phyloP scores from a whole-genome alignment of 805 yeast genomes.

The Grigorovia yakushimaensis region DNA sequence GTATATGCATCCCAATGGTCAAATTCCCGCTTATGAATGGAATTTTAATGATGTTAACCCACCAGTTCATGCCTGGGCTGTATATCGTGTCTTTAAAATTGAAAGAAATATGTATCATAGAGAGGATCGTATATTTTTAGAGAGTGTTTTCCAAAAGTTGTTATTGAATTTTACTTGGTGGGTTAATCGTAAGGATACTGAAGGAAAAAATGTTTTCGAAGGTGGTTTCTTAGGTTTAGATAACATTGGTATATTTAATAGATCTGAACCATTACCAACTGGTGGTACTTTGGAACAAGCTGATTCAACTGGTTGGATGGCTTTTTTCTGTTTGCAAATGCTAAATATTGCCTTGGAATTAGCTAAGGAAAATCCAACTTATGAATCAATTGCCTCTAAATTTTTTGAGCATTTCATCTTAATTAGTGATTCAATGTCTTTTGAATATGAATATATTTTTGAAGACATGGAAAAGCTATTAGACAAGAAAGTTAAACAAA shows the following conservation, averaged over 20 bases:
- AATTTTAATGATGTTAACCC: slow-evolving; percentile 91
- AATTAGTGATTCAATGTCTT: slow-evolving; percentile 92
- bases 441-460: slow-evolving; percentile 31
- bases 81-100: slow-evolving; percentile 77
- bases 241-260: slow-evolving; percentile 83
- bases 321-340: slow-evolving; percentile 84
- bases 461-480: slow-evolving; percentile 28
- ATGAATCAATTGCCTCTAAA: slow-evolving; percentile 89
- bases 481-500: slow-evolving; percentile 40
- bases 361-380: slow-evolving; percentile 75
- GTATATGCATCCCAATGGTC: slow-evolving; percentile 98
- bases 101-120: slow-evolving; percentile 80
- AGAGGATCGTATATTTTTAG: slow-evolving; percentile 75
- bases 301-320: slow-evolving; percentile 98
- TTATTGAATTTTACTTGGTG: slow-evolving; percentile 92
- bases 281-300: slow-evolving; percentile 90
- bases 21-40: slow-evolving; percentile 95
- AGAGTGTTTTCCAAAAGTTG: slow-evolving; percentile 82
- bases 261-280: slow-evolving; percentile 89
- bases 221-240: slow-evolving; percentile 92
- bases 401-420: slow-evolving; percentile 87
- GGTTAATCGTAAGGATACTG: slow-evolving; percentile 84
- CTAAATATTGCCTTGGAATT: slow-evolving; percentile 84
- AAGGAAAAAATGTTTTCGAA: slow-evolving; percentile 84
- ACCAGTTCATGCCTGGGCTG: slow-evolving; percentile 96